Evolutionary conservation across 805 yeast genomes (phyloP).

Genomic region (Phaffomyces antillensis): DNA sequence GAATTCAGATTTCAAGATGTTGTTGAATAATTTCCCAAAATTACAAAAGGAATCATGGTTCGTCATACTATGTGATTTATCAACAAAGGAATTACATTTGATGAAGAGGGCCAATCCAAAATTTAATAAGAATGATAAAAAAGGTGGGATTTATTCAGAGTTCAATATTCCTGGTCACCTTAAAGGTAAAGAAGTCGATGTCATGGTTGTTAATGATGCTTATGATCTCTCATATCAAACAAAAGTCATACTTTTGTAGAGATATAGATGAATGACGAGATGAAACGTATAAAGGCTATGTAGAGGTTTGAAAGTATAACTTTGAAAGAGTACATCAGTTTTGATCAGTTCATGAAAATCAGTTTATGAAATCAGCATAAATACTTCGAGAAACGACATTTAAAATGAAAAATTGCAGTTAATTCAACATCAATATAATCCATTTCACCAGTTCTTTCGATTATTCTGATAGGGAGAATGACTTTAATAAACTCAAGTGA

Average conservation of each 20-base stretch:
- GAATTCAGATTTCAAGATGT: slow-evolving; percentile 56
- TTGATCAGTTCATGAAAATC: too few species aligned
- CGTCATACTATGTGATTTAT: slow-evolving; percentile 47
- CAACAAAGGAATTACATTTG: slow-evolving; percentile 47
- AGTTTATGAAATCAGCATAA: too few species aligned
- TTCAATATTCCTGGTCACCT: slow-evolving; percentile 45
- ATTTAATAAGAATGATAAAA: slow-evolving; percentile 17
- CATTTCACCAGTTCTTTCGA: too few species aligned
- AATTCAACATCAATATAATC: too few species aligned
- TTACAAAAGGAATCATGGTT: slow-evolving; percentile 94
- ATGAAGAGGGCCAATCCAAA: slow-evolving; percentile 74
- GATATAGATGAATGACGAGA: background rate
- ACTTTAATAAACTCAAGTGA: too few species aligned
- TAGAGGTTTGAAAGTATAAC: too few species aligned
- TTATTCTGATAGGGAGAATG: too few species aligned
- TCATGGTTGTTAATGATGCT: slow-evolving; percentile 60
- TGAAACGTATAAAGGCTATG: background rate
- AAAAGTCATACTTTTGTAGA: slow-evolving; percentile 14
- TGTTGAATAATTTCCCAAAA: slow-evolving; percentile 81
- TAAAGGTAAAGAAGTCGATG: slow-evolving; percentile 36
- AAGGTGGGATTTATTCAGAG: slow-evolving; percentile 30
- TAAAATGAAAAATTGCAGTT: too few species aligned
- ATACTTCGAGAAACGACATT: too few species aligned
- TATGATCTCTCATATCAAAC: slow-evolving; percentile 43
- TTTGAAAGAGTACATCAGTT: too few species aligned